Evolutionary conservation across 108 stramenopile genomes (phyloP).

Genomic region (Stephanodiscus minutulus): DNA sequence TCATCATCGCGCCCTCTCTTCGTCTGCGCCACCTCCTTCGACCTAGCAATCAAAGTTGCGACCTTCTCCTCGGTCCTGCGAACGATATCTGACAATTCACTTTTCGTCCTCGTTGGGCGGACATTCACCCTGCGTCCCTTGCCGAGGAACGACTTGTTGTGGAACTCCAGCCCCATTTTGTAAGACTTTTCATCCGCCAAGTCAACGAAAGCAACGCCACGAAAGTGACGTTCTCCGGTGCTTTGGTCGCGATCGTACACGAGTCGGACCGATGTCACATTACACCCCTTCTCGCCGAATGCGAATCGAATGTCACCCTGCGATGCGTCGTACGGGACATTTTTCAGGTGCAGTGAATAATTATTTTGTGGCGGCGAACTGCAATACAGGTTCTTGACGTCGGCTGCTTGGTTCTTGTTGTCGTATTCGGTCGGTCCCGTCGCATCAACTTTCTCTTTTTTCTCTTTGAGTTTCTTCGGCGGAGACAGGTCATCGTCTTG

Average conservation of each 20-base stretch:
- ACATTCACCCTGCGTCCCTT: conserved; percentile 62
- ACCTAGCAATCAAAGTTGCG: conserved; percentile 57
- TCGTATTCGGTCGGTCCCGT: not conserved
- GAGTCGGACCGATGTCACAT: conserved; percentile 68
- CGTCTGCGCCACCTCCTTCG: conserved; percentile 28
- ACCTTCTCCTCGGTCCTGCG: conserved; percentile 66
- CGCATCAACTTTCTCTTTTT: conserved; percentile 13
- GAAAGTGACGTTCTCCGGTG: conserved; percentile 58
- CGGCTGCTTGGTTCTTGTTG: not conserved
- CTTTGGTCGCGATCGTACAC: conserved; percentile 65
- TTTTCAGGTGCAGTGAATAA: conserved; percentile 76
- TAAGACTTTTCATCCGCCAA: conserved; percentile 63
- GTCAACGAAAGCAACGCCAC: conserved; percentile 87
- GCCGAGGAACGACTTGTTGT: conserved; percentile 57
- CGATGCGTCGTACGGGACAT: conserved; percentile 67
- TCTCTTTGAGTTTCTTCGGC: conserved; percentile 6
- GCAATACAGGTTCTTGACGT: not conserved
- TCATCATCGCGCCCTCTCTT: conserved; percentile 20
- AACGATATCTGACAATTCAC: conserved; percentile 75
- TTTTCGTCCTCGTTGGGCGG: conserved; percentile 67
- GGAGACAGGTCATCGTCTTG: conserved; percentile 2
- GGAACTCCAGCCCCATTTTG: conserved; percentile 53
- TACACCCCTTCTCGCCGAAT: conserved; percentile 65
- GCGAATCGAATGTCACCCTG: conserved; percentile 64
- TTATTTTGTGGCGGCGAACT: conserved; percentile 13